phyloP scores from a whole-genome alignment of 805 yeast genomes.

The Schwanniomyces vanrijiae region DNA sequence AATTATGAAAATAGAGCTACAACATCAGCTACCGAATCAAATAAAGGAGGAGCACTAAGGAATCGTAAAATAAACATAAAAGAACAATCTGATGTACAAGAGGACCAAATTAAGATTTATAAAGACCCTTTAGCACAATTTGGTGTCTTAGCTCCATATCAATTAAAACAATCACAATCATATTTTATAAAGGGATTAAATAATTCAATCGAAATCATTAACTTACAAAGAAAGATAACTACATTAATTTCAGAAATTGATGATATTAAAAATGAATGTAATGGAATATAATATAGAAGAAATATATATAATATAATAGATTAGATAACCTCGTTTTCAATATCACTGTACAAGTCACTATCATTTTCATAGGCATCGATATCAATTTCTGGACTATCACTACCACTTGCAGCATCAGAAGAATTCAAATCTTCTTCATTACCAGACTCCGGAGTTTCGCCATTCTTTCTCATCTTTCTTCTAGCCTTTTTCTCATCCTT shows the following conservation, averaged over 20 bases:
- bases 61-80: conserved; percentile 2
- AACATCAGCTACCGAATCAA: not conserved
- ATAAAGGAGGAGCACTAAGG: not conserved
- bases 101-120: not conserved
- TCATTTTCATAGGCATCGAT: conserved; percentile 51
- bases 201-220: conserved; percentile 18
- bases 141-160: conserved; percentile 47
- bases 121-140: conserved; percentile 45
- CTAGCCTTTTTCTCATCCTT: conserved; percentile 74
- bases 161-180: conserved; percentile 37
- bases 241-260: conserved; percentile 10
- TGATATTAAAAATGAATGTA: not conserved
- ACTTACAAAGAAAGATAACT: conserved; percentile 19
- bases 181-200: conserved; percentile 34
- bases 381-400: conserved; percentile 37
- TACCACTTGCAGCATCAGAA: conserved; percentile 17
- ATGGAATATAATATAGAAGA: not conserved
- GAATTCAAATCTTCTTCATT: conserved; percentile 25
- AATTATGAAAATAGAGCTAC: not conserved
- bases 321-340: conserved; percentile 15
- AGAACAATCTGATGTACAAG: not conserved
- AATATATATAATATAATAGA: not conserved
- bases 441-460: conserved; percentile 18
- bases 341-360: conserved; percentile 47
- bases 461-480: conserved; percentile 51